These are phyloP conservation scores for Crithidia sp. DNA, from an alignment of 208 protist species.

Conservation along the genomic window DNA sequence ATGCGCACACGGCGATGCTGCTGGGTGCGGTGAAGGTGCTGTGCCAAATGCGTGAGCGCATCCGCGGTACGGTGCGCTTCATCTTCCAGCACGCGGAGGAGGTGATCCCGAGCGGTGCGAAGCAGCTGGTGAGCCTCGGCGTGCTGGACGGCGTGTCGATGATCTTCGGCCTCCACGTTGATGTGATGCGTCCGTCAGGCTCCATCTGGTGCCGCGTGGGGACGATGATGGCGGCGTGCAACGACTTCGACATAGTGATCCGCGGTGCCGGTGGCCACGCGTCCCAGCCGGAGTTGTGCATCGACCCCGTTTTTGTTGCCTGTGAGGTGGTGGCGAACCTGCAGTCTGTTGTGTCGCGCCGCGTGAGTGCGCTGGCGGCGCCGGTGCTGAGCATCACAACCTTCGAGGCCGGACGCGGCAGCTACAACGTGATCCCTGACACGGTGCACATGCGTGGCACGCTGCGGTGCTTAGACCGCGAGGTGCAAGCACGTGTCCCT, in stretches of 20 bases:
- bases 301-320: conserved; percentile 71
- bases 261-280: conserved; percentile 70
- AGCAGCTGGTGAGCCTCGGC: conserved; percentile 54
- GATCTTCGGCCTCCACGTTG: conserved; percentile 66
- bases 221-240: conserved; percentile 52
- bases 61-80: conserved; percentile 76
- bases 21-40: conserved; percentile 70
- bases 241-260: conserved; percentile 78
- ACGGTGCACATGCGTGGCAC: conserved; percentile 71
- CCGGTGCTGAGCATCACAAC: conserved; percentile 74
- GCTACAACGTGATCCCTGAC: conserved; percentile 82
- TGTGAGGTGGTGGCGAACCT: conserved; percentile 59
- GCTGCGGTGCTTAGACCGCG: conserved; percentile 68
- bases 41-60: conserved; percentile 48
- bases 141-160: conserved; percentile 66
- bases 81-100: conserved; percentile 88
- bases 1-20: conserved; percentile 77
- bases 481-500: conserved; percentile 57
- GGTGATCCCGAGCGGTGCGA: conserved; percentile 61
- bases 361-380: conserved; percentile 58
- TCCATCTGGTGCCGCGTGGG: conserved; percentile 40
- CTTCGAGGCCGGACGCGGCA: conserved; percentile 59
- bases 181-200: conserved; percentile 26
- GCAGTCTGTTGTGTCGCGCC: conserved; percentile 71
- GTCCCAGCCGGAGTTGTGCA: conserved; percentile 66